These are phyloP conservation scores for Aspergillus transmontanensis DNA, from an alignment of 2,329 filamentous ascomycete species.

Conservation along the genomic window DNA sequence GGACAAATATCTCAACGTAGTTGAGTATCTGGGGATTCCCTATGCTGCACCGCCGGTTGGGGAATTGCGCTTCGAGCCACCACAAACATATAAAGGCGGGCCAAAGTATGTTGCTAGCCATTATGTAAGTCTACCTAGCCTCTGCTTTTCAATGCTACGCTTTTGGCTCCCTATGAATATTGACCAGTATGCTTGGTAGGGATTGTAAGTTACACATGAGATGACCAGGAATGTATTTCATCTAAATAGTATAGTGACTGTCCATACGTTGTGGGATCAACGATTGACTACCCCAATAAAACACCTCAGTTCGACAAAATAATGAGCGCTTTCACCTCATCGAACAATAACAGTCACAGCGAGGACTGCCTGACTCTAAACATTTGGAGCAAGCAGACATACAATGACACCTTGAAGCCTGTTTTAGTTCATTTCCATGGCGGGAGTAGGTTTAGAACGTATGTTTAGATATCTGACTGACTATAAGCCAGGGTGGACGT, in stretches of 20 bases:
- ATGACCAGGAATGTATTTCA: neutral
- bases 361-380: slow-evolving; percentile 42
- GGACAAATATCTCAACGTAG: neutral
- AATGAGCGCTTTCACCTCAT: slow-evolving; percentile 23
- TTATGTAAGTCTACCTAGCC: slow-evolving; percentile 11
- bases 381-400: slow-evolving; percentile 30
- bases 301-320: slow-evolving; percentile 24
- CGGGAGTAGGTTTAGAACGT: slow-evolving; percentile 32
- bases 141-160: neutral
- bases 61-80: slow-evolving; percentile 31
- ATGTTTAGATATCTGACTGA: slow-evolving; percentile 1
- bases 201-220: slow-evolving; percentile 9
- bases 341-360: slow-evolving; percentile 28
- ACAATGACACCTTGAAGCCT: slow-evolving; percentile 28
- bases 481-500: slow-evolving; percentile 33
- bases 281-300: slow-evolving; percentile 20
- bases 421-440: slow-evolving; percentile 48
- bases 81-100: slow-evolving; percentile 17
- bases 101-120: slow-evolving; percentile 10
- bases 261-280: slow-evolving; percentile 18
- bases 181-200: slow-evolving; percentile 6
- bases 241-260: slow-evolving; percentile 23
- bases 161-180: neutral
- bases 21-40: slow-evolving; percentile 33
- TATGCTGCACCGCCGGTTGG: slow-evolving; percentile 31